A percentile compares a stretch with the other conserved stretches of the same genome.
These are phyloP conservation scores for Kluyveromyces sp. DNA, from an alignment of 1,139 yeast genomes.

Conservation along the genomic window DNA sequence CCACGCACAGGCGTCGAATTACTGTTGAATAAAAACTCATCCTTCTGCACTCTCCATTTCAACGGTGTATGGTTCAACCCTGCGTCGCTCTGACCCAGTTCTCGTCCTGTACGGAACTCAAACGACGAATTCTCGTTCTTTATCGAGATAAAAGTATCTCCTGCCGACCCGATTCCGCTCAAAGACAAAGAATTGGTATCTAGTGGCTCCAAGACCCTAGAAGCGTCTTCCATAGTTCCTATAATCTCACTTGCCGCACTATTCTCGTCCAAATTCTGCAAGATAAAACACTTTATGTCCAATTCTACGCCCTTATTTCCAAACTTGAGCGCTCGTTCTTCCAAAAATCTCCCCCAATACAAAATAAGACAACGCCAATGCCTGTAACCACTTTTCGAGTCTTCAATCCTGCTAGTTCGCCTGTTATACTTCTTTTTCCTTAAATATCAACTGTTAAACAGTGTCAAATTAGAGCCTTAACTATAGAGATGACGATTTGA, in stretches of 20 bases:
- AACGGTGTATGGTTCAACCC: constrained; percentile 12
- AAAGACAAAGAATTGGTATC: constrained; percentile 20
- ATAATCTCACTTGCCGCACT: not conserved
- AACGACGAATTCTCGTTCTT: constrained; percentile 2
- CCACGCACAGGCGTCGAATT: constrained; percentile 27
- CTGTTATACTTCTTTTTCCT: not conserved
- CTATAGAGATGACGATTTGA: not conserved
- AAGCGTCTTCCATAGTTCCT: constrained; percentile 8
- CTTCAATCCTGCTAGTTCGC: too few species aligned
- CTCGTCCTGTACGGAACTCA: not conserved
- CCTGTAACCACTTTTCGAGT: too few species aligned
- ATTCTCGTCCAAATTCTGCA: too few species aligned
- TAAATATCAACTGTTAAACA: not conserved
- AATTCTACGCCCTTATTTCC: too few species aligned
- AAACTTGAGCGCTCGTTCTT: too few species aligned
- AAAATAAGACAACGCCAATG: too few species aligned
- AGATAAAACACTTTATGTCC: too few species aligned
- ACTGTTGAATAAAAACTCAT: constrained; percentile 26
- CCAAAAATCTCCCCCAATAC: too few species aligned
- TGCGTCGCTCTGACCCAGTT: not conserved
- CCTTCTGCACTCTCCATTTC: constrained; percentile 25
- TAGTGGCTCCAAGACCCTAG: constrained; percentile 22
- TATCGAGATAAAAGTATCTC: not conserved
- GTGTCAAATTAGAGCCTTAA: too few species aligned
- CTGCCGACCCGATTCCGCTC: constrained; percentile 7